Conservation (phyloP, 2,329 filamentous ascomycete species). For the Fusarium sp. region DNA sequence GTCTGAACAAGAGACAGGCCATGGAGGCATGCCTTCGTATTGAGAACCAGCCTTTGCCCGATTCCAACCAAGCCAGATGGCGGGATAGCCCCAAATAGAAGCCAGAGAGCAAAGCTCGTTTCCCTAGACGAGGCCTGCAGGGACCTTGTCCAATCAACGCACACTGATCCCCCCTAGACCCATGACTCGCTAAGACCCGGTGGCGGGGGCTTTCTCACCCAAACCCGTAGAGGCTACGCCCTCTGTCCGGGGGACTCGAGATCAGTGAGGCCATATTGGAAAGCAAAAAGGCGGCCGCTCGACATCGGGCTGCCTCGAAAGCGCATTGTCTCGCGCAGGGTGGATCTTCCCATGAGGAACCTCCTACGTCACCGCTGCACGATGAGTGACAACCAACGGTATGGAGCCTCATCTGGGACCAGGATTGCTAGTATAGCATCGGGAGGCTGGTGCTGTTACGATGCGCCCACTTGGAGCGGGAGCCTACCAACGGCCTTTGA, state of each 20-base stretch:
- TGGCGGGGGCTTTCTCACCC: conserved; percentile 40
- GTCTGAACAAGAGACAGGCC: conserved; percentile 37
- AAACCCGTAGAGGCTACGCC: conserved; percentile 31
- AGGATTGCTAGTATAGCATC: neutral
- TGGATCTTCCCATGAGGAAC: conserved; percentile 26
- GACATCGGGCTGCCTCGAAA: conserved; percentile 19
- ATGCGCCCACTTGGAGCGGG: neutral
- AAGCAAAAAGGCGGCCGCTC: conserved; percentile 34
- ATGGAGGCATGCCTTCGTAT: conserved; percentile 44
- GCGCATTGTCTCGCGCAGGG: conserved; percentile 6
- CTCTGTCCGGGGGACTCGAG: conserved; percentile 21
- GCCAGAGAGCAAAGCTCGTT: conserved; percentile 46
- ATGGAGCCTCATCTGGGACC: conserved; percentile 32
- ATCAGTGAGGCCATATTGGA: conserved; percentile 44
- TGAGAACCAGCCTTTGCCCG: conserved; percentile 44
- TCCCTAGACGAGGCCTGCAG: conserved; percentile 45
- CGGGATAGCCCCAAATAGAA: conserved; percentile 46
- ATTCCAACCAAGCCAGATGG: conserved; percentile 43
- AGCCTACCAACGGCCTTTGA: neutral
- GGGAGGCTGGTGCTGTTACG: neutral
- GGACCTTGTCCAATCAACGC: conserved; percentile 38
- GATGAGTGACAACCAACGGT: conserved; percentile 20
- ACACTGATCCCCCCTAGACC: conserved; percentile 33
- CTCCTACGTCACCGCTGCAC: conserved; percentile 39
- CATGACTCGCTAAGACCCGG: conserved; percentile 45